Evolutionary conservation across 805 yeast species (phyloP), one percentile per base, ranked within the genome.

Genomic region (Candida methanosorbosa): DNA sequence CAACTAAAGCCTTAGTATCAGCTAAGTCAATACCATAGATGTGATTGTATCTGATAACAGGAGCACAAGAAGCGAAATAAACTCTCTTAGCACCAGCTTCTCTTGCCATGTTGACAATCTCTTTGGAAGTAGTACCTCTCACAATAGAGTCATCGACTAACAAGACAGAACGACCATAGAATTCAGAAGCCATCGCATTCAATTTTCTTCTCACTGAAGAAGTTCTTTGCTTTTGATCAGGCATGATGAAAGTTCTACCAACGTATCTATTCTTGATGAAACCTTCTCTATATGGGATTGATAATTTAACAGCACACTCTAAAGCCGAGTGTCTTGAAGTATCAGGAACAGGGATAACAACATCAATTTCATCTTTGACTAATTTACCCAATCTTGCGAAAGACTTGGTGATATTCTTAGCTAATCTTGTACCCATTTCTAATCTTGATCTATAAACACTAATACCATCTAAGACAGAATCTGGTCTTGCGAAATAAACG

Each of bases 181-280:
- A 92, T 63, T 92, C 98, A 30, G 83, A 74, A 39, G 78, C 86
- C 96, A 92, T 92, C 8, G 98, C 97, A 59, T 92, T 92, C 52
- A 92, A 70, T 63, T 92, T 92, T 49, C 95, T 75, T 55, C 98
- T 76, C 14, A 92, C 98, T 18, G 94, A 81, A 2, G 95, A 85
- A 34, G 88, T 78, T 59, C 98, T 77, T 61, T 88, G 94, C 56
- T 78, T 76, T 67, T 92, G 98, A 64, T 86, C 88, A 13, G 98
- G 97, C 98, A 92, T 92, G 52, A 92, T 92, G 55, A 92, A 92
- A 1, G 98, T 92, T 61, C 98, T 78, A 22, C 98, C 98, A 39
- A 92, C 94, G 54, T 92, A 92, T 50, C 97, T 73, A 65, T 92
- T 92, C 60, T 92, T 92, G 43, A 92, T 94, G 55, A 92, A 92